Evolutionary conservation across 1,284 basidiomycete genomes (phyloP).

Genomic region (Fistulinella cinereoalba): DNA sequence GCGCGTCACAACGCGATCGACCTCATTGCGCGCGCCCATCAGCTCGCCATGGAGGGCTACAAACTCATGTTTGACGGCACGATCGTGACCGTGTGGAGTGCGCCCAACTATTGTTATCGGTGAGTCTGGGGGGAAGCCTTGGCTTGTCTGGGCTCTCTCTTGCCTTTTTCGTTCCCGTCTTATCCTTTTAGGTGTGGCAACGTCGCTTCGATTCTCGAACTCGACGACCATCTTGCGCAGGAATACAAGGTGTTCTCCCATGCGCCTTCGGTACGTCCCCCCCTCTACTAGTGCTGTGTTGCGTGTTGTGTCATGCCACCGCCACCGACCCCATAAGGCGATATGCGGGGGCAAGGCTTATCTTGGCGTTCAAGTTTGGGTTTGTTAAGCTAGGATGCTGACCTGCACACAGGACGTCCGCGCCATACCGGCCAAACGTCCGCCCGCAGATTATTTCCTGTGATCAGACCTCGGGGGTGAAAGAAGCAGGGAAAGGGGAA

Average conservation of each 20-base stretch:
- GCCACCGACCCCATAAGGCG: slow-evolving; percentile 26
- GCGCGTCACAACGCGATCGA: slow-evolving; percentile 91
- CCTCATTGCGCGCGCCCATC: slow-evolving; percentile 95
- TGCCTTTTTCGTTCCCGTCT: background rate
- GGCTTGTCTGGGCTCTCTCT: no score
- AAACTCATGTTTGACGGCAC: slow-evolving; percentile 96
- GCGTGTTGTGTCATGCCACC: slow-evolving; percentile 17
- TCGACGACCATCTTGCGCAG: slow-evolving; percentile 87
- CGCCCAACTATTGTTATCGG: slow-evolving; percentile 98
- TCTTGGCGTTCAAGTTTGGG: no score
- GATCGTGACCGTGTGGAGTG: slow-evolving; percentile 98
- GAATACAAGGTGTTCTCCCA: slow-evolving; percentile 90
- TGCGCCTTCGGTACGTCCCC: slow-evolving; percentile 64
- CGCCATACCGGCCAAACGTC: slow-evolving; percentile 83
- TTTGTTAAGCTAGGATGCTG: no score
- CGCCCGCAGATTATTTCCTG: slow-evolving; percentile 83
- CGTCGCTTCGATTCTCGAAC: slow-evolving; percentile 88
- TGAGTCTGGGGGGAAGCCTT: no score
- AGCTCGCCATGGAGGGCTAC: slow-evolving; percentile 98
- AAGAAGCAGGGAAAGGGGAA: background rate
- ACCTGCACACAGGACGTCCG: slow-evolving; percentile 83
- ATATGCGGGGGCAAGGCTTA: slow-evolving; percentile 23
- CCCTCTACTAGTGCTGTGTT: no score
- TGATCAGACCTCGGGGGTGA: slow-evolving; percentile 30
- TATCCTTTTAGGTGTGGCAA: slow-evolving; percentile 75